Evolutionary conservation across 2,329 filamentous ascomycete genomes (phyloP), one percentile per base, ranked within the genome.

Genomic region (Nectriaceae sp.): DNA sequence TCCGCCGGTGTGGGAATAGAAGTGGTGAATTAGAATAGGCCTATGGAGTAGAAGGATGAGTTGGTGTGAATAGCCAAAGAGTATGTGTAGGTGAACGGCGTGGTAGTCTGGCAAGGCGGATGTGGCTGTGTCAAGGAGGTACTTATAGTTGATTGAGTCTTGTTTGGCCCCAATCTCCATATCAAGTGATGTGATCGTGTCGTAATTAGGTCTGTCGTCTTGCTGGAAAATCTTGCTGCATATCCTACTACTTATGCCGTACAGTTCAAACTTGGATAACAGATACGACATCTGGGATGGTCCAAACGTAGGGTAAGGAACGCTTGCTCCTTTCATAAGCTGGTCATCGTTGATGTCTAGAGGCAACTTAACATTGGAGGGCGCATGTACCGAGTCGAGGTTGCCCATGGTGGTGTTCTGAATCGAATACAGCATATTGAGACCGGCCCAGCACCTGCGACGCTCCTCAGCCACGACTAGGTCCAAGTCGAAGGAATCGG

Each of bases 361-460:
- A 10, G 45, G 45, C 3, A 29, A 35, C 19, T 42, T 47, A 15
- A 42, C 40, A 10, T 47, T 48, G 2, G 46, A 50, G 2, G 35
- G 13, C 4, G 33, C 44, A 4, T 44, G 44, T 13, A 40, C 35
- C 2, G 21, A 18, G 6, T 55, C 52, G 8, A 55, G 45, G 16
- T 38, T 50, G 3, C 52, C 52, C 3, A 55, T 11, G 2, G 50
- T 53, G 3, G 50, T 55, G 10, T 55, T 55, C 18, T 55, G 52
- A 50, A 55, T 55, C 2, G 47, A 53, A 26, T 53, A 50, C 11
- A 55, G 44, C 50, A 53, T 55, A 3, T 50, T 50, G 4, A 55
- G 21, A 19, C 24, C 52, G n/a, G 52, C 52, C 52, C 52, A 55
- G 11, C 52, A 55, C 4, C 52, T 44, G 10, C 52, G 39, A 10